Base-by-base conservation (phyloP, 225 moss, liverwort and hornwort genomes). In the Antitrichia curtipendula region DNA sequence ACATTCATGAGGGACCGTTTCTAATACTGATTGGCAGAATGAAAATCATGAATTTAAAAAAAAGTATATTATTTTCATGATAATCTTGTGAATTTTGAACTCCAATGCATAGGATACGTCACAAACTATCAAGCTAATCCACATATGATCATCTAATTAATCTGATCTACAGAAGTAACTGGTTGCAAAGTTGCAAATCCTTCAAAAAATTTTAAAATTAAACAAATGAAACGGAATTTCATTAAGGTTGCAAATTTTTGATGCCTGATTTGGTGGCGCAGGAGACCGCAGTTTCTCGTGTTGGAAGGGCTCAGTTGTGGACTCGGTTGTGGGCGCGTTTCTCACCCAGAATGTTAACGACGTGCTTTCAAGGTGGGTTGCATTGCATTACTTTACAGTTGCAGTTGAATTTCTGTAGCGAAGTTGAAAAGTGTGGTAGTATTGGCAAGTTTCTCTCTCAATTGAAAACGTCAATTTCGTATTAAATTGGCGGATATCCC, bases 281-380 rank as follows among this genome's bases (percentile, higher is more conserved):
- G 94, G 94, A 59, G 94, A 94, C 85, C 94, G 94, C 82, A 94
- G 94, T 83, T 94, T 94, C 91, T 94, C 94, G 12, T 89, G 91
- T 31, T 94, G 94, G 94, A 94, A 94, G 75, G 94, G 94, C 76
- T 94, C 94, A 22, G 91, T 94, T 19, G 94, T 94, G 85, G 94
- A 94, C 75, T 94, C 94, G 15, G 94, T 94, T 58, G 94, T 94
- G 22, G 94, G 94, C 53, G 94, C 94, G 34, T 94, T 91, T 50
- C 94, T 94, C 45, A 94, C 94, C 45, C 94, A 94, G 58, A 94
- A 94, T 45, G 94, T 94, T 2, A 94, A 94, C 75, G 94, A 94
- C 34, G 94, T 94, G 64, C 94, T 94, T 45, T 94, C 94, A 54
- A 94, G 94, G 94, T 92, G 83, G 16, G 89, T 88, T 87, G n/a